These are phyloP conservation scores for Eucalyptus pumila DNA, from an alignment of 345 rosid genomes.

Conservation along the genomic window DNA sequence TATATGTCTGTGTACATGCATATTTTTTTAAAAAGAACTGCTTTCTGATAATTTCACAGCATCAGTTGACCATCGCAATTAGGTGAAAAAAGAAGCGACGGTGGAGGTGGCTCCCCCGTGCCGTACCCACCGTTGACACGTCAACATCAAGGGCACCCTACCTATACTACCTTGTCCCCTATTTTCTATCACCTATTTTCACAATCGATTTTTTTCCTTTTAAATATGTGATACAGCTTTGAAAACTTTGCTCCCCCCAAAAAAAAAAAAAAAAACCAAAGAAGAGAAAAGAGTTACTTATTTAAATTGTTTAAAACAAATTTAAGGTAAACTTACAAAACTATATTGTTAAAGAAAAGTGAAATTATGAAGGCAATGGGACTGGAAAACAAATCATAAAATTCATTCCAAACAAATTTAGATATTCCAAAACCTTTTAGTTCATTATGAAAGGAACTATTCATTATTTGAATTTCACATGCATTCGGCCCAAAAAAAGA, in stretches of 20 bases:
- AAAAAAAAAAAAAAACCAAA: not conserved
- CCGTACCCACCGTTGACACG: conserved; percentile 9
- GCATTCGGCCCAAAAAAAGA: too few relatives aligned
- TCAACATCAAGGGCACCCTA: conserved; percentile 9
- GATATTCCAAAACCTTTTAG: not conserved
- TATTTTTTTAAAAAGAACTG: not conserved
- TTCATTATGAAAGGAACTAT: not conserved
- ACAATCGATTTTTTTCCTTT: not conserved
- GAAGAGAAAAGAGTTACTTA: not conserved
- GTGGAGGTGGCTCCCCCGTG: conserved; percentile 5
- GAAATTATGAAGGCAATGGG: not conserved
- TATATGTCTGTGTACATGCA: not conserved
- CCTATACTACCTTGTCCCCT: not conserved
- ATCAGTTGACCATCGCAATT: not conserved
- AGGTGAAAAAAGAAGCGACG: not conserved
- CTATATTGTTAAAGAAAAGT: not conserved
- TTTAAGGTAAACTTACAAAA: not conserved
- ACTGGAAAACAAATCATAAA: not conserved
- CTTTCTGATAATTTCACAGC: not conserved
- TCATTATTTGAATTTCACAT: not conserved
- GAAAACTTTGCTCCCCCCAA: not conserved
- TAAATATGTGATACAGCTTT: not conserved
- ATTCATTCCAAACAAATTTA: not conserved
- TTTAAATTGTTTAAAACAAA: not conserved
- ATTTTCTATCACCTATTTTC: not conserved